Evolutionary conservation across 306 rosid genomes (phyloP), one percentile per base, ranked within the genome.

Genomic region (Ammopiptanthus mongolicus): DNA sequence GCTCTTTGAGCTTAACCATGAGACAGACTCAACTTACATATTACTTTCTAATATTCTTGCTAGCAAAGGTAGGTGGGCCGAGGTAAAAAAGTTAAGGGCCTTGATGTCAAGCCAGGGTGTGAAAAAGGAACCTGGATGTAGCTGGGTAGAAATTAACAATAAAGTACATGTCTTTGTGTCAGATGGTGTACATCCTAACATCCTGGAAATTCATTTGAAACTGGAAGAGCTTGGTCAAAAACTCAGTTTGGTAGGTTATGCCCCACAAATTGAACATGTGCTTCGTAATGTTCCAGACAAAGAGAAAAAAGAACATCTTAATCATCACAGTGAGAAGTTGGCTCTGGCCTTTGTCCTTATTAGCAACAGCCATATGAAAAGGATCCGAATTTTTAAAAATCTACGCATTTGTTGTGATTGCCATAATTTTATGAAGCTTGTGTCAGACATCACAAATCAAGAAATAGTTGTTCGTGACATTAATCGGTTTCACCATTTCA

Each of bases 71-170:
- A 76, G 68, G 78, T 81, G 85, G 85, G 65, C 13, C 33, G 81
- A 81, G 25, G 81, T 64, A 11, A 76, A 19, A 76, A 76, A 14
- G 42, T 39, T 81, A 5, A 76, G 85, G 78, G 31, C 65, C 60
- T 63, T 81, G 46, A 81, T 81, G 85, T 76, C 78, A 15, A 33
- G 39, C 68, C 69, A 39, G 15, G 81, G 81, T 81, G 81, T 81
- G 52, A 81, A 81, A 67, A 81, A 81, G 78, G 85, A 81, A 64
- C 85, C 85, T 21, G 85, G 85, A 70, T 81, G 85, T 55, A 81
- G 85, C 73, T 81, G 85, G 85, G 65, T 81, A 44, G 85, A 70
- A 76, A 76, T 76, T 74, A 63, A 57, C 51, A 73, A 67, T 64
- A 52, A 70, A 64, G 59, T 76, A 51, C 78, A 81, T 22, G 77